phyloP scores from a whole-genome alignment of 441 rosid species.

The Populus tomentosa region DNA sequence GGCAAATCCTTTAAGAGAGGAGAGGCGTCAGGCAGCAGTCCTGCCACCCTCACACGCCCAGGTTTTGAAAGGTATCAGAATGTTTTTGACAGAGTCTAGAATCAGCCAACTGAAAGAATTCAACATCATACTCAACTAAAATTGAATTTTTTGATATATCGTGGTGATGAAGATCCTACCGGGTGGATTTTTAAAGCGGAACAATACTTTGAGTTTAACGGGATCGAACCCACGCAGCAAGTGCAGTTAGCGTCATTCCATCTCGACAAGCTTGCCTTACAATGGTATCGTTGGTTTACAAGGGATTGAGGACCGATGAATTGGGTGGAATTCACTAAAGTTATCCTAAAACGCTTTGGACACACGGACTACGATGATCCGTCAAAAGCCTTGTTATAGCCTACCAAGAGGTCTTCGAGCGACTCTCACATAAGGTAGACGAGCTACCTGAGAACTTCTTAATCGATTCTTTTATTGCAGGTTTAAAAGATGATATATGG shows the following conservation, averaged over 20 bases:
- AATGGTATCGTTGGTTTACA: neutral
- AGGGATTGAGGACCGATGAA: neutral
- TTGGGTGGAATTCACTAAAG: too few relatives aligned
- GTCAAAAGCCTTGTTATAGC: too few relatives aligned
- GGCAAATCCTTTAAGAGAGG: too few relatives aligned
- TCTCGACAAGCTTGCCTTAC: neutral
- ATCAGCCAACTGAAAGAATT: neutral
- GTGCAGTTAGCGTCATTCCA: neutral
- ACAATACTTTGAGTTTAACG: neutral
- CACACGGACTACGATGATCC: too few relatives aligned
- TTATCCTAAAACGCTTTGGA: too few relatives aligned
- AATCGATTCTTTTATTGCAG: neutral
- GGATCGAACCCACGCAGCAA: neutral
- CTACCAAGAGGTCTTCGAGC: too few relatives aligned
- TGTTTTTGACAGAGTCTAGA: neutral
- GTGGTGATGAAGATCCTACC: neutral
- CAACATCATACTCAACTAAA: neutral
- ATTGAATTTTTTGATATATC: neutral
- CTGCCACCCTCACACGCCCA: too few relatives aligned
- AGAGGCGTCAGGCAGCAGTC: too few relatives aligned
- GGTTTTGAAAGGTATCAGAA: too few relatives aligned
- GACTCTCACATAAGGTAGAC: too few relatives aligned
- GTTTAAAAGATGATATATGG: neutral
- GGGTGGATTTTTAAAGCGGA: neutral
- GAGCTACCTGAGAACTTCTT: too few relatives aligned